Evolutionary conservation across 2,329 filamentous ascomycete genomes (phyloP).

Genomic region (Neophaeococcomyces aloes): DNA sequence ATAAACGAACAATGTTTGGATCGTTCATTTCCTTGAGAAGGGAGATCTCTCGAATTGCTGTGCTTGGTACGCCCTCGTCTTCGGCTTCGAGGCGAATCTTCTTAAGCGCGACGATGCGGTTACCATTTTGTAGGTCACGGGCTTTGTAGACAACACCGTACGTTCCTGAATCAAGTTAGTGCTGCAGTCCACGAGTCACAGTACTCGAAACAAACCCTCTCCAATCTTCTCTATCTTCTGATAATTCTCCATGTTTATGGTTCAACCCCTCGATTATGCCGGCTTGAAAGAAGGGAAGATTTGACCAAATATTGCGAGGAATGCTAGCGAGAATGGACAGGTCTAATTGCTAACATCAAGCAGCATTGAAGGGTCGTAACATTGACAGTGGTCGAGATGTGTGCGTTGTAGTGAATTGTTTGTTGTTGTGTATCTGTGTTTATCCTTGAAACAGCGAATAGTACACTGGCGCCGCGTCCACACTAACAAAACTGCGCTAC

Average conservation of each 20-base stretch:
- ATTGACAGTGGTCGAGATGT: too few relatives aligned
- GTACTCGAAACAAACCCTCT: constrained; percentile 55
- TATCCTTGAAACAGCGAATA: too few relatives aligned
- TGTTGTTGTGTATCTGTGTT: too few relatives aligned
- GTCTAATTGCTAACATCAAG: too few relatives aligned
- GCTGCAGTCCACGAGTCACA: not conserved
- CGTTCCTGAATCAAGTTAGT: constrained; percentile 50
- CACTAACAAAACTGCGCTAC: too few relatives aligned
- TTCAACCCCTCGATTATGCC: not conserved
- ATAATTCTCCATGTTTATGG: constrained; percentile 72
- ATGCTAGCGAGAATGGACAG: too few relatives aligned
- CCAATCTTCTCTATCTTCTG: constrained; percentile 95
- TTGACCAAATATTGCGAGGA: too few relatives aligned
- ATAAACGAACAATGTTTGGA: constrained; percentile 73
- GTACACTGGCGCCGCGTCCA: too few relatives aligned
- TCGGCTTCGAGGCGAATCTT: constrained; percentile 93
- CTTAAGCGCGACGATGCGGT: constrained; percentile 83
- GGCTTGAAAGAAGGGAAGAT: too few relatives aligned
- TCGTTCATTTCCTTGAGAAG: constrained; percentile 91
- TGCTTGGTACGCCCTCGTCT: constrained; percentile 86
- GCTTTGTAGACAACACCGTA: constrained; percentile 96
- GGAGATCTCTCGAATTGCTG: constrained; percentile 87
- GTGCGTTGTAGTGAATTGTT: too few relatives aligned
- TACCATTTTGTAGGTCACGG: constrained; percentile 67
- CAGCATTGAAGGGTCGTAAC: too few relatives aligned